phyloP scores from a whole-genome alignment of 202 grass and related monocot genomes.

The Musa balbisiana region DNA sequence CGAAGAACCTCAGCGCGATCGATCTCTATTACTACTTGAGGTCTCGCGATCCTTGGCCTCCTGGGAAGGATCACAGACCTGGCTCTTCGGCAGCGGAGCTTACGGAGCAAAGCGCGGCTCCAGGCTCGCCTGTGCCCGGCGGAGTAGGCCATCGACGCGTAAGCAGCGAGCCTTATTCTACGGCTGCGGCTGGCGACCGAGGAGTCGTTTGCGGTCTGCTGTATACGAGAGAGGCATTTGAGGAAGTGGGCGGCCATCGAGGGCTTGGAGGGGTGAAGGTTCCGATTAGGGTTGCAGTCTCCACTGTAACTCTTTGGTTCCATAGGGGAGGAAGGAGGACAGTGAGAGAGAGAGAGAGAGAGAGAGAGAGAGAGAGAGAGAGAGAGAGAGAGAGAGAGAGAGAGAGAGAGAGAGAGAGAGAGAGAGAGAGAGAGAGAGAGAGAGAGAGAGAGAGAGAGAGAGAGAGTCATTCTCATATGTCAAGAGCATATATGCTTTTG shows the following conservation, averaged over 20 bases:
- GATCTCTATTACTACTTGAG: no score
- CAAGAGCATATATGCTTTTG: no score
- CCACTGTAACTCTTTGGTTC: background rate
- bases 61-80: no score
- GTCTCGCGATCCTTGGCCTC: no score
- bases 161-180: constrained; percentile 1
- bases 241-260: constrained; percentile 3
- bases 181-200: background rate
- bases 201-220: background rate
- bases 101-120: constrained; percentile 12
- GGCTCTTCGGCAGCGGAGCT: background rate
- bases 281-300: background rate
- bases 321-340: background rate
- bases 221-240: background rate
- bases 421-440: no score
- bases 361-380: no score
- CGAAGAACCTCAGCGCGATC: constrained; percentile 28
- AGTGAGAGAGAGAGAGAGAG: background rate
- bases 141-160: constrained; percentile 1
- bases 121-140: background rate
- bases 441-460: no score
- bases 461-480: no score
- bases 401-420: no score
- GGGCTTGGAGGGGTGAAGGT: background rate
- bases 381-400: no score